Evolutionary conservation across 495 filamentous ascomycete species (phyloP).

Genomic region (Talaromyces trachyspermus): DNA sequence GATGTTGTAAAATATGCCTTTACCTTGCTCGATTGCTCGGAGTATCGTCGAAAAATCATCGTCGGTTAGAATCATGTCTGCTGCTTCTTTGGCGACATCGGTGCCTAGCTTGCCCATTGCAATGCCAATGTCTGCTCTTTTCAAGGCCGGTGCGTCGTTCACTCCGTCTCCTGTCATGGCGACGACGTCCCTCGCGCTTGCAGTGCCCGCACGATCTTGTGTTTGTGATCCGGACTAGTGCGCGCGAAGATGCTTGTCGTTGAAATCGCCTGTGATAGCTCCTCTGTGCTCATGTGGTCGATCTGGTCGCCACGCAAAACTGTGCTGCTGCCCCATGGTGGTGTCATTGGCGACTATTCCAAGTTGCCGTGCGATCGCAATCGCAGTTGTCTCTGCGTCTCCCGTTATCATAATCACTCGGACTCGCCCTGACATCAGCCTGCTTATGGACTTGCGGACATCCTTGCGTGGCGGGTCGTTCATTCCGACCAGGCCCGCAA

Average conservation of each 20-base stretch:
- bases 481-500: constrained; percentile 93
- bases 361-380: constrained; percentile 86
- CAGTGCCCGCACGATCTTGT: constrained; percentile 90
- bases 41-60: constrained; percentile 98
- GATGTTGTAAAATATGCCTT: constrained; percentile 99
- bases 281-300: constrained; percentile 77
- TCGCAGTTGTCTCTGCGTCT: constrained; percentile 86
- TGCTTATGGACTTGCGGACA: constrained; percentile 81
- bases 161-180: constrained; percentile 99
- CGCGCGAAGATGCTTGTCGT: constrained; percentile 91
- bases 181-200: constrained; percentile 94
- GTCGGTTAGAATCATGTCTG: constrained; percentile 99
- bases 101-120: constrained; percentile 94
- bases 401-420: constrained; percentile 99
- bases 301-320: constrained; percentile 86
- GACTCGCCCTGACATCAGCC: constrained; percentile 87
- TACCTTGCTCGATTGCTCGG: constrained; percentile 94
- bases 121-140: constrained; percentile 96
- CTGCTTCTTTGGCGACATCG: constrained; percentile 96
- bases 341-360: constrained; percentile 69
- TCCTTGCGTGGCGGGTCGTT: constrained; percentile 88
- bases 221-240: constrained; percentile 93
- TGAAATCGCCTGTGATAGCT: constrained; percentile 74
- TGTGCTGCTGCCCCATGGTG: constrained; percentile 43
- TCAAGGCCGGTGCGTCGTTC: constrained; percentile 93